Conservation (phyloP, 257 asterid species). For the Jaltomata sinuosa region DNA sequence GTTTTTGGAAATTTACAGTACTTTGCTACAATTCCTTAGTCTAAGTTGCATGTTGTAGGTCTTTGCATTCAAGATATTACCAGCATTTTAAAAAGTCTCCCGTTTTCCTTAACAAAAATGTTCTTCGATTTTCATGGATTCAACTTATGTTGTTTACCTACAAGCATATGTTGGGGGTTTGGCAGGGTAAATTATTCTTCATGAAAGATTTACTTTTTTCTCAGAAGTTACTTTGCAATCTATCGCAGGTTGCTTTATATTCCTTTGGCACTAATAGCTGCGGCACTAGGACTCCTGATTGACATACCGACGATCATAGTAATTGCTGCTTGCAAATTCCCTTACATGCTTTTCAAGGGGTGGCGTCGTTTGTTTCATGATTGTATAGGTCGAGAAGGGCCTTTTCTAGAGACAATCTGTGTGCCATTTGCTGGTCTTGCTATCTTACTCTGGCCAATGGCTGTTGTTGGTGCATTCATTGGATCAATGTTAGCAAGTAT, state of each 20-base stretch:
- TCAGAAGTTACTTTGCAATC: not conserved
- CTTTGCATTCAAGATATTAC: not conserved
- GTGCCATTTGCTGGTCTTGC: constrained; percentile 97
- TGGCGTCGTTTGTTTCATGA: constrained; percentile 93
- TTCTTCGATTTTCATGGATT: not conserved
- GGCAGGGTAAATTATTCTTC: not conserved
- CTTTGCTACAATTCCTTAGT: not conserved
- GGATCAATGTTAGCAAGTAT: constrained; percentile 74
- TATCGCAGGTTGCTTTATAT: constrained; percentile 56
- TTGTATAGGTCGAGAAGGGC: constrained; percentile 95
- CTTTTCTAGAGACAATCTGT: constrained; percentile 90
- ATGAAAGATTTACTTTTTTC: not conserved
- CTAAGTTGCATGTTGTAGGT: not conserved
- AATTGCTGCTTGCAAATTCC: constrained; percentile 59
- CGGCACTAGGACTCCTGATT: constrained; percentile 44
- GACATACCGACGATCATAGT: constrained; percentile 57
- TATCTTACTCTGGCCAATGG: constrained; percentile 90
- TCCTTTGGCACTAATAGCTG: constrained; percentile 61
- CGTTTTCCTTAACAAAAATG: not conserved
- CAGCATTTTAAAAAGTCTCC: not conserved
- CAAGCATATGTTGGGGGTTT: not conserved
- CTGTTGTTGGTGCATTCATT: constrained; percentile 74
- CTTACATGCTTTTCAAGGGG: constrained; percentile 86
- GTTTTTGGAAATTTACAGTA: not conserved
- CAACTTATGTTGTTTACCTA: not conserved